Conservation (phyloP, 306 rosid species). For the Hippophae tibetana region DNA sequence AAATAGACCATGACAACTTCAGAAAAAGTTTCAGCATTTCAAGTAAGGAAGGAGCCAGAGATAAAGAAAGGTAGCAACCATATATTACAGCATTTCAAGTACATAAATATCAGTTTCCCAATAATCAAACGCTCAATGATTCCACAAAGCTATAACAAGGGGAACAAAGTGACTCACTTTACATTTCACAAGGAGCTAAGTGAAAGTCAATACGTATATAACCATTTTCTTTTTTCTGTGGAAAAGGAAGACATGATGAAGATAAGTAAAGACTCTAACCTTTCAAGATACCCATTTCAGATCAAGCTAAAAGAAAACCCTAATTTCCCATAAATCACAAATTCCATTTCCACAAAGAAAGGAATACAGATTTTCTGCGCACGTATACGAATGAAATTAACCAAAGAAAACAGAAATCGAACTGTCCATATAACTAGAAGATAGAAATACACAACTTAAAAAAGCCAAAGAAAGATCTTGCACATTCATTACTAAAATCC, state of each 20-base stretch:
- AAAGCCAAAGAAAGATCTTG: not conserved
- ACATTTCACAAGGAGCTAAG: not conserved
- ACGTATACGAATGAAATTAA: not conserved
- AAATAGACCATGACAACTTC: not conserved
- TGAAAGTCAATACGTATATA: conserved; percentile 5
- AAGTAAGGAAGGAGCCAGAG: not conserved
- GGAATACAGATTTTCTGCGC: conserved; percentile 5
- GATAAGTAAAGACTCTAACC: not conserved
- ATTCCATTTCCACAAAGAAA: conserved; percentile 23
- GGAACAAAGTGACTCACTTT: conserved; percentile 19
- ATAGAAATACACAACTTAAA: too few relatives aligned
- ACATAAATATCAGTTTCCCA: not conserved
- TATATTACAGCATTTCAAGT: conserved; percentile 5
- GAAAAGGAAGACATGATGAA: not conserved
- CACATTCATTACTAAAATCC: conserved; percentile 4
- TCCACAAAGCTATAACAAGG: conserved; percentile 2
- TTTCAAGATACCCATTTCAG: conserved; percentile 9
- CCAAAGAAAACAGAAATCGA: not conserved
- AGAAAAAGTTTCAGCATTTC: not conserved
- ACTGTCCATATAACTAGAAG: not conserved
- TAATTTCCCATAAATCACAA: conserved; percentile 24
- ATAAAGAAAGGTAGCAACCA: not conserved
- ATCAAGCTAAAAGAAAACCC: conserved; percentile 27
- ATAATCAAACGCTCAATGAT: not conserved
- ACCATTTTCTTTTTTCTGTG: not conserved